Percentiles rank a stretch among this genome's conserved stretches.
These are phyloP conservation scores for Suillus fuscotomentosus DNA, from an alignment of 768 basidiomycete genomes.

Conservation along the genomic window DNA sequence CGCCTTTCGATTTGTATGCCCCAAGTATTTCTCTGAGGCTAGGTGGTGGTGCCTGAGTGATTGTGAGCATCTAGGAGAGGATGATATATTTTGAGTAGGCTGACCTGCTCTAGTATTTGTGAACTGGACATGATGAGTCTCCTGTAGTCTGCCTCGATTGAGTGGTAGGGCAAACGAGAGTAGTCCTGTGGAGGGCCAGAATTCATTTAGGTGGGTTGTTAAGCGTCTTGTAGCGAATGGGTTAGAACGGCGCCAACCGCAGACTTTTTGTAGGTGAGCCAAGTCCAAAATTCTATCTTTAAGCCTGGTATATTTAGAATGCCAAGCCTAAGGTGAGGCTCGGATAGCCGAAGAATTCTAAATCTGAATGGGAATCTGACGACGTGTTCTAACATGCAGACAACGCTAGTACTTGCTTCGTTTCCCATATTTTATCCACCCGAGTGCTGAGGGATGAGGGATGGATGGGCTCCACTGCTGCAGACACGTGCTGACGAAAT, in stretches of 20 bases:
- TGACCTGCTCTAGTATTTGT: constrained; percentile 48
- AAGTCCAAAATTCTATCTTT: constrained; percentile 48
- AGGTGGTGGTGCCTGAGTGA: constrained; percentile 69
- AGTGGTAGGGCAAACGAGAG: constrained; percentile 14
- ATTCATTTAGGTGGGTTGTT: constrained; percentile 27
- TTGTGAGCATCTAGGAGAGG: constrained; percentile 1
- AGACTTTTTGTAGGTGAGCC: constrained; percentile 42
- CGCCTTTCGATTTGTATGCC: constrained; percentile 82
- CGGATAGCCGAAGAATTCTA: constrained; percentile 29
- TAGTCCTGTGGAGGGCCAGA: constrained; percentile 19
- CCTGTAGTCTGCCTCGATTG: constrained; percentile 17
- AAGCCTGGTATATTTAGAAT: constrained; percentile 40
- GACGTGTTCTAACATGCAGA: constrained; percentile 7
- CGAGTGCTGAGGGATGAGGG: not conserved
- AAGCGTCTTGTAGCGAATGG: constrained; percentile 14
- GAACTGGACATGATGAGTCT: constrained; percentile 43
- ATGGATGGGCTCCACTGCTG: not conserved
- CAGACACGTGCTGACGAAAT: not conserved
- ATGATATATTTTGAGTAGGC: not conserved
- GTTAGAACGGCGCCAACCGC: constrained; percentile 19
- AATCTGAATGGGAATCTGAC: constrained; percentile 16
- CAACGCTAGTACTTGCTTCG: not conserved
- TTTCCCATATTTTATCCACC: not conserved
- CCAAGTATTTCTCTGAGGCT: constrained; percentile 81
- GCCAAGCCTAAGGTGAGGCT: constrained; percentile 42